Base-by-base conservation (phyloP, 23 red algal species). In the Gracilaria gracilis region DNA sequence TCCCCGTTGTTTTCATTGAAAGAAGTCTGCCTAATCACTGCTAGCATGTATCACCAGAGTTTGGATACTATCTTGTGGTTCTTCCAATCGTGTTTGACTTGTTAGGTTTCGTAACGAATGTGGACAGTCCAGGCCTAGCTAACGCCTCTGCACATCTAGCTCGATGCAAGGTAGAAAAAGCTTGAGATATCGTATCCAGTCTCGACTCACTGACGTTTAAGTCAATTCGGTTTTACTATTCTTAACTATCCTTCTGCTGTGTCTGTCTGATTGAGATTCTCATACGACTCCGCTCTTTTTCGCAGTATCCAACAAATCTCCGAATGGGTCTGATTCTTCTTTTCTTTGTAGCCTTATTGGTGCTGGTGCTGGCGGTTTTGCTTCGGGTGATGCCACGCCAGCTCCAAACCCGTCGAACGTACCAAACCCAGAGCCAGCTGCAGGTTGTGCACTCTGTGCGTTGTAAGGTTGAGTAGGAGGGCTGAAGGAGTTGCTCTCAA, bases 211-310 rank as follows among this genome's bases (percentile, higher is more conserved):
- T 34, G 20, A 69, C 17, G 31, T 31, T 24, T 69, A 34, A 34
- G 1, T 14, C 64, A 20, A 32, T 17, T 69, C 23, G 25, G 28
- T 14, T 69, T 69, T 69, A 69, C 64, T 69, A 69, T 20, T 69
- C 64, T 15, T 69, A 62, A 29, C 59, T 62, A 62, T 37, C 33
- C 64, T 69, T 32, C 33, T 69, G 64, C 6, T 36, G 14, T 37
- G 11, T 37, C 61, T n/a, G n/a, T n/a, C n/a, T 17, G 5, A 1
- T 17, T 34, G 7, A 32, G 51, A 55, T 35, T 50, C 17, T 88
- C 31, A 88, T 28, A 88, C 51, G 4, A 88, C 71, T 34, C 84
- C 84, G 23, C 66, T 88, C 44, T 88, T 75, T 4, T 88, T 88
- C 17, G 67, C 84, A 9, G 84, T 75, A 39, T 75, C 67, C 66